Conservation (phyloP, 805 yeast genomes). For the Candida awuae region DNA sequence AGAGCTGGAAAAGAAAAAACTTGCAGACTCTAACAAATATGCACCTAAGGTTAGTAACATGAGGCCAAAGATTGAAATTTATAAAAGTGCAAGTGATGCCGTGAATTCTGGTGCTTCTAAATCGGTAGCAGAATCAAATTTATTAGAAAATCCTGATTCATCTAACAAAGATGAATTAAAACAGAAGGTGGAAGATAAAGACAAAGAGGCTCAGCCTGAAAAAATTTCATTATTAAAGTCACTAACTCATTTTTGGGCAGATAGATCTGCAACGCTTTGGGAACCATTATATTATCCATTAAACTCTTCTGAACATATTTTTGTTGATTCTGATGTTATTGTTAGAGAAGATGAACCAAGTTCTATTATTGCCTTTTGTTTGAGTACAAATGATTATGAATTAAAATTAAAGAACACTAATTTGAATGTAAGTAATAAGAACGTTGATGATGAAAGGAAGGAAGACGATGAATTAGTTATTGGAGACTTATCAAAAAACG, state of each 20-base stretch:
- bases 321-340: slow-evolving; percentile 87
- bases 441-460: background rate
- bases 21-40: slow-evolving; percentile 47
- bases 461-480: background rate
- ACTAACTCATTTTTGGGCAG: slow-evolving; percentile 92
- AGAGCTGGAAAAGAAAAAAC: slow-evolving; percentile 59
- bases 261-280: slow-evolving; percentile 92
- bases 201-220: slow-evolving; percentile 42
- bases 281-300: slow-evolving; percentile 84
- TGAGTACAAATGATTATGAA: slow-evolving; percentile 75
- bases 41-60: slow-evolving; percentile 69
- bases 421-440: background rate
- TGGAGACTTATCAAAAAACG: background rate
- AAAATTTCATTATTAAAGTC: slow-evolving; percentile 73
- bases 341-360: slow-evolving; percentile 96
- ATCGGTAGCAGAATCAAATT: background rate
- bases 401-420: slow-evolving; percentile 25
- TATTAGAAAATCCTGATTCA: too few relatives aligned
- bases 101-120: slow-evolving; percentile 30
- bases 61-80: slow-evolving; percentile 85
- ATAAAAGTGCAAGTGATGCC: slow-evolving; percentile 81
- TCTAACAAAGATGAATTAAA: too few relatives aligned
- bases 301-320: slow-evolving; percentile 74
- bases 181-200: slow-evolving; percentile 2
- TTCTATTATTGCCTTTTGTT: slow-evolving; percentile 86